Base-by-base conservation (phyloP, 495 filamentous ascomycete genomes). In the Aspergillus hancockii region DNA sequence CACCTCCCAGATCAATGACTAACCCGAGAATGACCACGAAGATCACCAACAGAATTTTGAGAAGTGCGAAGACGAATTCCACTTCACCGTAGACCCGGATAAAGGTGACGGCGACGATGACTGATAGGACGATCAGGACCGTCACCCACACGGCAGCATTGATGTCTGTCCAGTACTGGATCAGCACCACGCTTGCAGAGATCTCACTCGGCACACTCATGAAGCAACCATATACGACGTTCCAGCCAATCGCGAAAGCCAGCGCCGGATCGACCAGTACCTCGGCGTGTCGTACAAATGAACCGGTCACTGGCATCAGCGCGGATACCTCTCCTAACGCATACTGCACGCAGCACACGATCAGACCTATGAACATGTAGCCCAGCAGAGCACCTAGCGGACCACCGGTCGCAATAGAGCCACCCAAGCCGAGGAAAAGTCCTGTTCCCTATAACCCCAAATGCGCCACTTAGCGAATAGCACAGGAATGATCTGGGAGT, bases 171-270 rank as follows among this genome's bases (percentile, higher is more conserved):
- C 83, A 87, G 62, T 78, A 88, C 66, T 83, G 73, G 52, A 87
- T 81, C 22, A 88, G 64, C 8, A 86, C 83, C 19, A 82, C 81
- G 10, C 79, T 78, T 12, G 85, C 85, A n/a, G 83, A 81, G 41
- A 87, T 83, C 69, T 87, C 85, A 63, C 75, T 78, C 6, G 85
- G 85, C 14, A 88, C 81, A 36, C 86, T 79, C 62, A 95, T 88
- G 63, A 90, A 75, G 30, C 64, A 66, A 14, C 71, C 71, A 51
- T 76, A 76, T 75, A 75, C 74, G 65, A 74, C 71, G 54, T 79
- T 84, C 82, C 76, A 85, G 1, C 86, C 86, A n/a, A 87, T 69
- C 10, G 83, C 79, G 67, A 89, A 88, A 14, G 80, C 81, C 21
- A 88, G 68, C 8, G 83, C 82, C 2, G 83, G 83, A 47, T 88